A percentile compares a stretch with the other conserved stretches of the same genome.
phyloP scores from a whole-genome alignment of 768 basidiomycete genomes.

The Omphalotus guepiniiformis region DNA sequence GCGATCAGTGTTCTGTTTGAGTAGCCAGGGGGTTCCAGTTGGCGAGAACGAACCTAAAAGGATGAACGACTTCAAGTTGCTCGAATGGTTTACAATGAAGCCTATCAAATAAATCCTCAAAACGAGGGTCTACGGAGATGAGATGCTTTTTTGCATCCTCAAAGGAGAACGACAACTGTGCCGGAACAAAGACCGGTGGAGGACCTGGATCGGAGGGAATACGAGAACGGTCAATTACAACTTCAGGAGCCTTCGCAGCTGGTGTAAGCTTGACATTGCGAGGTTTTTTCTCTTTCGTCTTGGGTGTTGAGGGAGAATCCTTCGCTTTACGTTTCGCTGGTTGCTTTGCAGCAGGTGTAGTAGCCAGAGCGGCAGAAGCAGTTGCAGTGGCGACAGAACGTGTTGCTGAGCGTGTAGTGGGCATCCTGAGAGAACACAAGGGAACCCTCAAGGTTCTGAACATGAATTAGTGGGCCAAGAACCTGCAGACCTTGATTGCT shows the following conservation, averaged over 20 bases:
- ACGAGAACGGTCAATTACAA: constrained; percentile 9
- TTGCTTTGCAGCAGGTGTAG: constrained; percentile 5
- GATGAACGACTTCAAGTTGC: constrained; percentile 70
- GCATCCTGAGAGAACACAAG: constrained; percentile 19
- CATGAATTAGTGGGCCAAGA: neutral
- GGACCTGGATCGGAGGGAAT: constrained; percentile 6
- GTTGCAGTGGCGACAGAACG: constrained; percentile 14
- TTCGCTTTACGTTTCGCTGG: constrained; percentile 19
- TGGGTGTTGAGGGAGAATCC: neutral
- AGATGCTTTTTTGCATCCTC: constrained; percentile 73
- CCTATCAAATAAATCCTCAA: constrained; percentile 59
- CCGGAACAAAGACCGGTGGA: constrained; percentile 50
- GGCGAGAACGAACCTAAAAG: constrained; percentile 65
- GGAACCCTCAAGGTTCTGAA: neutral
- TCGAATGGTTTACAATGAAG: constrained; percentile 77
- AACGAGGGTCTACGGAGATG: constrained; percentile 61
- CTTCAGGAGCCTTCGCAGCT: constrained; percentile 7
- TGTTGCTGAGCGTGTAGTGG: constrained; percentile 26
- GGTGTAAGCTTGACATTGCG: constrained; percentile 1
- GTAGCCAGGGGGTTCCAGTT: neutral
- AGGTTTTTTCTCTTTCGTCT: constrained; percentile 9
- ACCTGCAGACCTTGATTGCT: constrained; percentile 3
- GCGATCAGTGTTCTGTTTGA: constrained; percentile 1
- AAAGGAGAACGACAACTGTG: constrained; percentile 71
- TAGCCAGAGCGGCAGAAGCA: constrained; percentile 5